Conservation (phyloP, 768 basidiomycete genomes). For the Candolleomyces aberdarensis region DNA sequence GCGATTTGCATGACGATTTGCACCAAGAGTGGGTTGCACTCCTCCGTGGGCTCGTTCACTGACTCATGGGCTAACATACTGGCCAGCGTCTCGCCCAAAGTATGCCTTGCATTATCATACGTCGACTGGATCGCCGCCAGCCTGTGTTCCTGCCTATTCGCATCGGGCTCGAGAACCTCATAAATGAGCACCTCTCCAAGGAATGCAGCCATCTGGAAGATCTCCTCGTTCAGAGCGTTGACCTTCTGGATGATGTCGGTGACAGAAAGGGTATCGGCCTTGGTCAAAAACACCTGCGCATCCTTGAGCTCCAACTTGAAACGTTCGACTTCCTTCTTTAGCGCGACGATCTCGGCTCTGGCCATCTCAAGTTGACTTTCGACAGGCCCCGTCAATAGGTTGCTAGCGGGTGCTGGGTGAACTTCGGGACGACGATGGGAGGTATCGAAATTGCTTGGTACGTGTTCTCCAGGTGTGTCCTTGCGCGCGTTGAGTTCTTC, state of each 20-base stretch:
- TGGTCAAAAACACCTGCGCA: slow-evolving; percentile 14
- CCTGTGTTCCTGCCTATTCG: not conserved
- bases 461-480: no score
- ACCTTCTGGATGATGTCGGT: slow-evolving; percentile 42
- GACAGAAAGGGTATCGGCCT: slow-evolving; percentile 39
- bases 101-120: slow-evolving; percentile 23
- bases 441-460: no score
- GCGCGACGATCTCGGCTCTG: no score
- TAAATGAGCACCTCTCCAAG: slow-evolving; percentile 40
- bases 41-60: not conserved
- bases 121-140: not conserved
- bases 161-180: slow-evolving; percentile 8
- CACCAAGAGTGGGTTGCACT: slow-evolving; percentile 2
- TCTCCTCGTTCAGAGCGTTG: slow-evolving; percentile 41
- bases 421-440: no score
- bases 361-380: no score
- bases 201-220: slow-evolving; percentile 43
- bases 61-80: slow-evolving; percentile 1
- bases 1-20: slow-evolving; percentile 7
- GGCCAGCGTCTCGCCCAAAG: slow-evolving; percentile 9
- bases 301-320: no score
- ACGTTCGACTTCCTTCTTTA: no score
- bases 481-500: no score
- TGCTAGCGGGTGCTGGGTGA: no score
- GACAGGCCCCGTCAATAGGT: no score